Evolutionary conservation across 1,284 basidiomycete species (phyloP), one percentile per base, ranked within the genome.

Genomic region (Cutaneotrichosporon sp.): DNA sequence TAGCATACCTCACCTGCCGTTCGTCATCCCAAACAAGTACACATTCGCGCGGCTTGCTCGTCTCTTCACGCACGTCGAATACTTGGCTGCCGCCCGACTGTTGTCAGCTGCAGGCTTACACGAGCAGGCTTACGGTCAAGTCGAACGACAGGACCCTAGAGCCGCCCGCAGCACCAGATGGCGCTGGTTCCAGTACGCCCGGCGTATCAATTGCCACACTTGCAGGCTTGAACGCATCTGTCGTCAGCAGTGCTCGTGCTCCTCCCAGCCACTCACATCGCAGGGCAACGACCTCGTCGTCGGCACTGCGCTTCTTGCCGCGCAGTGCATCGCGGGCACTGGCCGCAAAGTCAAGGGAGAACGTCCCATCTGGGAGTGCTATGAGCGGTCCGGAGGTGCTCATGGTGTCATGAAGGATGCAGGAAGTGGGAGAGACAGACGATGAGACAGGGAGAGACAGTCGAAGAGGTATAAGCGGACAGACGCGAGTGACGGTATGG

Each of bases 141-240:
- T 46, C 59, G 20, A 46, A 54, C 11, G 37, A 38, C 3, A 57
- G 43, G 5, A 50, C 39, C 3, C 49, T 47, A 0, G 37, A 42
- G 24, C 34, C 17, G 29, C 58, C 38, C 3, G 22, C 32, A 2
- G 33, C 44, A 3, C 22, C 32, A 3, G 14, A 19, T n/a, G 37
- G 46, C 24, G 58, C 61, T 5, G 43, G 47, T 16, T 64, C 45
- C n/a, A 66, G 56, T 6, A 46, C 37, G 5, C 65, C 67, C 1
- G 61, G 56, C 9, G 64, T 65, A 5, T 57, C 48, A 3, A 52
- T 33, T 0, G 56, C 59, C 26, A 73, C 62, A 3, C 67, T 70
- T 3, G 59, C 66, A 5, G 71, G 71, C 52, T 73, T 73, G 66
- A 73, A 73, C 11, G 55, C 47, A 51, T 71, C 71, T 72, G 50